Evolutionary conservation across 2,329 filamentous ascomycete species (phyloP), one percentile per base, ranked within the genome.

Genomic region (Neophaeococcomyces aloes): DNA sequence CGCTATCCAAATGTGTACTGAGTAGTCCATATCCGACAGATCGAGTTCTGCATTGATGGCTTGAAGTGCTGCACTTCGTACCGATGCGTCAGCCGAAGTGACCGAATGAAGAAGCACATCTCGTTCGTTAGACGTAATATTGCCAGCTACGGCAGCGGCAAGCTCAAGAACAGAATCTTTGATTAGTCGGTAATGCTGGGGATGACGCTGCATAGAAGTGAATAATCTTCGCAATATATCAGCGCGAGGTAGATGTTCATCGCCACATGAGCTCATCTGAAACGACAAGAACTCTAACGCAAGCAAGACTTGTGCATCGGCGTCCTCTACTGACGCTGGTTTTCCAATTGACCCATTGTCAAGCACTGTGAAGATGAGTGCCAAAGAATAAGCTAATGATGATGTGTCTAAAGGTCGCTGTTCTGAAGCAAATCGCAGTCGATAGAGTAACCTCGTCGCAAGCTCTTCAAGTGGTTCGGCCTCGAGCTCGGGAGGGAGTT

Each of bases 351-450:
- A 88, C 31, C 87, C 86, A 49, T 81, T 79, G 47, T 78, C 76
- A 15, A 98, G 71, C 14, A 96, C 75, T 15, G 85, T 66, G 53
- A 94, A 80, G 3, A 94, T 65, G 13, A 98, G 71, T 0, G 89
- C 86, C 23, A 96, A 68, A 39, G 87, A 78, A 59, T 96, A 98
- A 45, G 84, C 86, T 18, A 96, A 69, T 1, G 89, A 89, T 3
- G 91, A 81, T 2, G 78, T 72, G 59, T 98, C 91, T 54, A 98
- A 87, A 0, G 89, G 87, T n/a, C 88, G 78, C 61, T 96, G 89
- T 60, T 96, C 91, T 41, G 85, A 83, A 29, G 88, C 76, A 61
- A 94, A 94, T 13, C 88, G 82, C 42, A 98, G 69, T 37, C 89
- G 81, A 62, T 96, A 96, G 4, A 98, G 69, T 1, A 96, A 79